Percentiles rank a stretch among this genome's conserved stretches.
phyloP scores from a whole-genome alignment of 2,329 filamentous ascomycete species.

The Didymella segeticola region DNA sequence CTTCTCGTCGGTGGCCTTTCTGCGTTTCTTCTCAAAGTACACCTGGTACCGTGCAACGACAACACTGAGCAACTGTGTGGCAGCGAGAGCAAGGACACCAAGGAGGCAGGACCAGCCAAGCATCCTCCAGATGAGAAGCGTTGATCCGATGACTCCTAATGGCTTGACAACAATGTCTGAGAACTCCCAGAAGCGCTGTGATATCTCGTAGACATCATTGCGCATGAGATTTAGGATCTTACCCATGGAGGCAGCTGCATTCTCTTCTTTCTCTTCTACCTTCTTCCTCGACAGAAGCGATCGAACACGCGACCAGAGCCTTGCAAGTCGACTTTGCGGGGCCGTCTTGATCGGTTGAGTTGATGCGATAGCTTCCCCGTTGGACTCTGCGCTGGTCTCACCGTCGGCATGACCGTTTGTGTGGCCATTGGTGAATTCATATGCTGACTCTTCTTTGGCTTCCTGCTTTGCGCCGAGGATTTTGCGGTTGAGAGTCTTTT shows the following conservation, averaged over 20 bases:
- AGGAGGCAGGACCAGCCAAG: conserved; percentile 81
- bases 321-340: conserved; percentile 13
- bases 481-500: conserved; percentile 76
- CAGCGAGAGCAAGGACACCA: conserved; percentile 71
- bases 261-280: conserved; percentile 50
- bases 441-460: conserved; percentile 34
- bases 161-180: conserved; percentile 77
- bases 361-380: conserved; percentile 7
- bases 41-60: conserved; percentile 71
- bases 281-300: conserved; percentile 32
- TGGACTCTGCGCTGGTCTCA: conserved; percentile 15
- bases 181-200: conserved; percentile 88
- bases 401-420: conserved; percentile 23
- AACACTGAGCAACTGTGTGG: conserved; percentile 74
- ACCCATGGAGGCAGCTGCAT: conserved; percentile 77
- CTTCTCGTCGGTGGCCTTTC: conserved; percentile 76
- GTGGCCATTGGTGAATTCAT: conserved; percentile 24
- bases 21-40: conserved; percentile 72
- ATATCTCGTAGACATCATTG: conserved; percentile 80
- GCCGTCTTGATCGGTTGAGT: conserved; percentile 10
- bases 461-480: conserved; percentile 46
- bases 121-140: conserved; percentile 76
- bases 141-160: conserved; percentile 75
- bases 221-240: conserved; percentile 91
- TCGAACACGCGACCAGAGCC: conserved; percentile 17